Conservation (phyloP, 176 grass and related monocot species). For the Zoysia pacifica region DNA sequence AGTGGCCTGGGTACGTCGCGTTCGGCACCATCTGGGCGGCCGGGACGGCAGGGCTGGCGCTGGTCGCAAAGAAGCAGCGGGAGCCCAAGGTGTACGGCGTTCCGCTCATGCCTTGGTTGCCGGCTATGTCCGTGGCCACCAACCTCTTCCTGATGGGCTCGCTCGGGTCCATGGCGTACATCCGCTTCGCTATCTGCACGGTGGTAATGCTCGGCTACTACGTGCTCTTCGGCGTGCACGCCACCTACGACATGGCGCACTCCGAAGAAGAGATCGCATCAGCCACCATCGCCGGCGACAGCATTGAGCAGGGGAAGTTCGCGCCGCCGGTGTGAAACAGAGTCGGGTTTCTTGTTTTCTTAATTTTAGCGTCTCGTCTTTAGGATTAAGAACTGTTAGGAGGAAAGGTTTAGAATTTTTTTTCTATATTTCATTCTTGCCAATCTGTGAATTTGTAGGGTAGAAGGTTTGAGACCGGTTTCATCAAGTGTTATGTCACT, state of each 20-base stretch:
- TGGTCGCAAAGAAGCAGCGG: conserved; percentile 36
- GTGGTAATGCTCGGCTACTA: conserved; percentile 56
- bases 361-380: background rate
- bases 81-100: conserved; percentile 50
- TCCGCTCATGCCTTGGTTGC: conserved; percentile 61
- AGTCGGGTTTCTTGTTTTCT: background rate
- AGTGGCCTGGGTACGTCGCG: conserved; percentile 48
- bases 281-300: background rate
- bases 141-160: conserved; percentile 70
- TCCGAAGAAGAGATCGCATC: background rate
- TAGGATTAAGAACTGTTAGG: background rate
- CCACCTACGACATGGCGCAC: conserved; percentile 57
- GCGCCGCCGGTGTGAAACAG: conserved; percentile 1
- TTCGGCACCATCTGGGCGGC: conserved; percentile 35
- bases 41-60: conserved; percentile 41
- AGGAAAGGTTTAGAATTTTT: background rate
- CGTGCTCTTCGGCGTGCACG: conserved; percentile 59
- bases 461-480: background rate
- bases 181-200: conserved; percentile 60
- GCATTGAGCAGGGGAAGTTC: conserved; percentile 32
- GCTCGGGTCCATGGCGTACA: conserved; percentile 34
- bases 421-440: background rate
- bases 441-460: background rate
- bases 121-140: conserved; percentile 46
- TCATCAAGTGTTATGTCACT: background rate